Conservation (phyloP, 352 stramenopile species). For the Globisporangium abappressorium region DNA sequence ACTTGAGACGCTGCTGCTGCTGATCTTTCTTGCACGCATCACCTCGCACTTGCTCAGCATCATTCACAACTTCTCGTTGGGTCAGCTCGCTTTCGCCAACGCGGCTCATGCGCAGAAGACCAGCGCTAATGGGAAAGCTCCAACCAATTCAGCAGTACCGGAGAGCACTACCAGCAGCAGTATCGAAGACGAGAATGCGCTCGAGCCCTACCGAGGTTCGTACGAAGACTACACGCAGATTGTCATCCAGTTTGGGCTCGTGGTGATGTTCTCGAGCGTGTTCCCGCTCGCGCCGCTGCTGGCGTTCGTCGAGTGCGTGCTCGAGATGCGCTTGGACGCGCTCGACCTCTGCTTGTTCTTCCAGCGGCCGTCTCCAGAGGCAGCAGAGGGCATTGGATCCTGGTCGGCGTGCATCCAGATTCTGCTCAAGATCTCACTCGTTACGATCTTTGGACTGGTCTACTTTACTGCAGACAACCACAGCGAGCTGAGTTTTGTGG, state of each 20-base stretch:
- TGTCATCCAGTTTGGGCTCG: slow-evolving; percentile 40
- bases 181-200: slow-evolving; percentile 15
- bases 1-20: slow-evolving; percentile 36
- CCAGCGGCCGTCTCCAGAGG: slow-evolving; percentile 37
- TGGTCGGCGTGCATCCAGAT: slow-evolving; percentile 35
- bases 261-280: slow-evolving; percentile 43
- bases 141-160: background rate
- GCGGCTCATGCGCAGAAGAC: background rate
- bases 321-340: slow-evolving; percentile 43
- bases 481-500: slow-evolving; percentile 19
- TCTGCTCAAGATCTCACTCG: slow-evolving; percentile 31
- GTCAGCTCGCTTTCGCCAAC: background rate
- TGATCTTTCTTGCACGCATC: slow-evolving; percentile 33
- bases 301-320: slow-evolving; percentile 33
- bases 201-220: slow-evolving; percentile 27
- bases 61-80: slow-evolving; percentile 4
- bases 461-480: slow-evolving; percentile 37
- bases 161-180: background rate
- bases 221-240: slow-evolving; percentile 43
- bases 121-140: background rate
- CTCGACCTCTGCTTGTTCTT: slow-evolving; percentile 38
- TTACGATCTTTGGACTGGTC: slow-evolving; percentile 24
- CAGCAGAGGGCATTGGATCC: slow-evolving; percentile 22
- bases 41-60: slow-evolving; percentile 19
- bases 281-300: slow-evolving; percentile 39